Evolutionary conservation across 1,139 yeast species (phyloP).

Genomic region (Magnusiomyces fungicola): DNA sequence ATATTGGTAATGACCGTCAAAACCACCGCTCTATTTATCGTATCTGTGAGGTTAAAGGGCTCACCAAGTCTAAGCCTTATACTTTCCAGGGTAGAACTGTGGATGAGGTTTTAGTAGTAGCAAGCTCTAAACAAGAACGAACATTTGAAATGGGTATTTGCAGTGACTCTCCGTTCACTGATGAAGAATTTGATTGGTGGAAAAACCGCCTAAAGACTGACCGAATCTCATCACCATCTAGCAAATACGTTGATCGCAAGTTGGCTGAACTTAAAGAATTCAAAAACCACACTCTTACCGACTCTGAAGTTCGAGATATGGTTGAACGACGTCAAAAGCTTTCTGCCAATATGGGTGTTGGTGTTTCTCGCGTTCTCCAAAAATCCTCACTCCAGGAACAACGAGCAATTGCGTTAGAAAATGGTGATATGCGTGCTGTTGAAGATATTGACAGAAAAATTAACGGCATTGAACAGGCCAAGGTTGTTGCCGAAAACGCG

Average conservation of each 20-base stretch:
- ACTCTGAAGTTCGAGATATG: constrained; percentile 72
- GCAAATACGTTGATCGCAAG: constrained; percentile 61
- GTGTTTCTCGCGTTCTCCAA: constrained; percentile 73
- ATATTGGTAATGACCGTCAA: constrained; percentile 62
- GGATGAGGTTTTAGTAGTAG: constrained; percentile 39
- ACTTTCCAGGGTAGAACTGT: constrained; percentile 38
- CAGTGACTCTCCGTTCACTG: constrained; percentile 64
- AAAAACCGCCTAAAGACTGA: constrained; percentile 52
- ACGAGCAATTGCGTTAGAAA: constrained; percentile 68
- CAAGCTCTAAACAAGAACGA: constrained; percentile 63
- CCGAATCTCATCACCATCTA: constrained; percentile 52
- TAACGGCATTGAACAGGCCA: constrained; percentile 33
- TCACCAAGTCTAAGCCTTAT: constrained; percentile 55
- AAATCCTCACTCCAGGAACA: constrained; percentile 69
- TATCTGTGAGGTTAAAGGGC: constrained; percentile 70
- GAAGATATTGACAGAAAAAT: constrained; percentile 50
- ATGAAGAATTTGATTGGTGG: constrained; percentile 71
- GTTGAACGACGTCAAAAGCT: constrained; percentile 64
- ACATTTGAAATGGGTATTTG: constrained; percentile 70
- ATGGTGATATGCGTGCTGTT: constrained; percentile 46
- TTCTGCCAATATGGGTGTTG: constrained; percentile 38
- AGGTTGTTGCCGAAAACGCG: constrained; percentile 17
- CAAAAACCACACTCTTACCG: constrained; percentile 59
- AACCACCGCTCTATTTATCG: constrained; percentile 66
- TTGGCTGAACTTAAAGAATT: constrained; percentile 53